Conservation (phyloP, 345 rosid genomes). For the Sisymbrium altissimum region DNA sequence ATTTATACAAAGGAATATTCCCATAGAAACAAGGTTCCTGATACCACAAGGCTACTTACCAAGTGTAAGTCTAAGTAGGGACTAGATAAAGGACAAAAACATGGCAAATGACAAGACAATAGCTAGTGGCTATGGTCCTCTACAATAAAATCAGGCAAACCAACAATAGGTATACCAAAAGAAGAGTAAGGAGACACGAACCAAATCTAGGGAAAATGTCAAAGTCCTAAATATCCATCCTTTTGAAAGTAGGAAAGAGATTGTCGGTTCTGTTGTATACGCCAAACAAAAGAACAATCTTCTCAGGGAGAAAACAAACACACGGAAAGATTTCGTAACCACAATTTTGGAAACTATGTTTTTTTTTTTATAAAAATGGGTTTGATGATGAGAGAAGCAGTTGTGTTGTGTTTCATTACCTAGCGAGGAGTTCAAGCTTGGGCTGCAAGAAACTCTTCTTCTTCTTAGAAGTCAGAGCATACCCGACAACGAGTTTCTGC, state of each 20-base stretch:
- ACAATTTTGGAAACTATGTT: conserved; percentile 4
- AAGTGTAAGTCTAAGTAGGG: conserved; percentile 9
- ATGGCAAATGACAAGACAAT: conserved; percentile 22
- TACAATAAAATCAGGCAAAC: conserved; percentile 3
- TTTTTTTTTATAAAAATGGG: no score
- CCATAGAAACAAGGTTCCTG: conserved; percentile 28
- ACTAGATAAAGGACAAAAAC: conserved; percentile 22
- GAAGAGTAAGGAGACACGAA: conserved; percentile 22
- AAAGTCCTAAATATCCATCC: conserved; percentile 25
- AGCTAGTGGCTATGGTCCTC: conserved; percentile 33
- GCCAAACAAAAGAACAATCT: conserved; percentile 18
- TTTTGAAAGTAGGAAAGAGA: conserved; percentile 3
- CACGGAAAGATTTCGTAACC: background rate
- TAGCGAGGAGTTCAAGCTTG: conserved; percentile 69
- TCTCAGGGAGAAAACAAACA: background rate
- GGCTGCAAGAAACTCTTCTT: conserved; percentile 91
- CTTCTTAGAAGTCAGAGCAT: conserved; percentile 90
- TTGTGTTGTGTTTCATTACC: conserved; percentile 25
- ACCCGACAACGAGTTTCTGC: conserved; percentile 65
- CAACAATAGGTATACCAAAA: conserved; percentile 13
- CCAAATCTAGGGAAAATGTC: conserved; percentile 30
- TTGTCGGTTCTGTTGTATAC: conserved; percentile 19
- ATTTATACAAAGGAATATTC: conserved; percentile 29
- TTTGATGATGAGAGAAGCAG: conserved; percentile 2
- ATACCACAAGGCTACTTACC: conserved; percentile 25